These are phyloP conservation scores for Phytophthora sojae DNA, from an alignment of 352 stramenopile genomes.

Conservation along the genomic window DNA sequence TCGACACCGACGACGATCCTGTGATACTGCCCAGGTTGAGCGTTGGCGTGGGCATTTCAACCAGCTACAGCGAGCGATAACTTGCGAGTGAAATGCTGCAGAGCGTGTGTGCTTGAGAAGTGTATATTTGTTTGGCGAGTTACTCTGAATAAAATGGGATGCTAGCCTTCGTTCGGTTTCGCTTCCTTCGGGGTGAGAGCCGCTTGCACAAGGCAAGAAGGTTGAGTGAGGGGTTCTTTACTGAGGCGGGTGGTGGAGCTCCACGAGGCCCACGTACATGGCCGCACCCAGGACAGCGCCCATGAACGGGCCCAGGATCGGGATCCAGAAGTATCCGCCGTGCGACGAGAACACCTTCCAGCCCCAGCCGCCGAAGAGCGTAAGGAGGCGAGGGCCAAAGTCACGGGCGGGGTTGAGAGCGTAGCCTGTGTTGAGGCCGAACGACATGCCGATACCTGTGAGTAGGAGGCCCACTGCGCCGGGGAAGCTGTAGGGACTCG, in stretches of 20 bases:
- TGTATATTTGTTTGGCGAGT: slow-evolving; percentile 26
- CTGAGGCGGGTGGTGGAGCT: slow-evolving; percentile 64
- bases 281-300: slow-evolving; percentile 66
- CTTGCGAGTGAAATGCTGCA: not conserved
- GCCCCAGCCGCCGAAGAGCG: slow-evolving; percentile 64
- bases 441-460: slow-evolving; percentile 76
- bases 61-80: not conserved
- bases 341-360: slow-evolving; percentile 71
- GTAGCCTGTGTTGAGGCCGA: slow-evolving; percentile 84
- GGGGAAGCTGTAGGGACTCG: slow-evolving; percentile 71
- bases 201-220: not conserved
- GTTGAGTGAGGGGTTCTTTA: slow-evolving; percentile 13
- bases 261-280: slow-evolving; percentile 73
- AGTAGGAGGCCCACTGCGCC: slow-evolving; percentile 74
- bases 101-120: not conserved
- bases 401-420: slow-evolving; percentile 79
- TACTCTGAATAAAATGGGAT: slow-evolving; percentile 29
- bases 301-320: slow-evolving; percentile 74
- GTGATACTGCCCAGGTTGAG: not conserved
- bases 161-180: slow-evolving; percentile 33
- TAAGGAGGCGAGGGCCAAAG: slow-evolving; percentile 71
- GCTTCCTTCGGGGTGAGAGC: not conserved
- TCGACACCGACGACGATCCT: not conserved
- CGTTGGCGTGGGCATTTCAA: slow-evolving; percentile 12
- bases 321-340: slow-evolving; percentile 84